Percentiles rank a stretch among this genome's conserved stretches.
These are phyloP conservation scores for Bombardia bombarda DNA, from an alignment of 495 filamentous ascomycete species.

Conservation along the genomic window DNA sequence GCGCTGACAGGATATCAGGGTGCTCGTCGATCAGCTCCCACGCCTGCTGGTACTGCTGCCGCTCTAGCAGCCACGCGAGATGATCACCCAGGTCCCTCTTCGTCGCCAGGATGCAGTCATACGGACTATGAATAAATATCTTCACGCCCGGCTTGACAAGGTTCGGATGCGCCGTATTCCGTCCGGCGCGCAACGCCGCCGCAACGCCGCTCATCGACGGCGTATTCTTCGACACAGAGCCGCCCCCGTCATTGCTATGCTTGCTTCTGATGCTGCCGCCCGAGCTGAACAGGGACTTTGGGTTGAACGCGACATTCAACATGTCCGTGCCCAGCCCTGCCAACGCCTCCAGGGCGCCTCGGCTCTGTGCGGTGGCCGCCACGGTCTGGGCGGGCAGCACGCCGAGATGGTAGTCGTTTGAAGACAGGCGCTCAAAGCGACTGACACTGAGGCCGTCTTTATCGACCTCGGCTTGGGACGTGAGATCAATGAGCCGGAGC, in stretches of 20 bases:
- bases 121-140: constrained; percentile 93
- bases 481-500: constrained; percentile 80
- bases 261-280: constrained; percentile 73
- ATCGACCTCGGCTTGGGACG: constrained; percentile 65
- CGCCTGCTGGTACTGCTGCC: constrained; percentile 68
- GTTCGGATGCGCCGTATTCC: constrained; percentile 33
- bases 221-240: constrained; percentile 21
- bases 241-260: constrained; percentile 45
- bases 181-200: constrained; percentile 15
- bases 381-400: constrained; percentile 68
- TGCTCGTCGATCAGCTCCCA: constrained; percentile 84
- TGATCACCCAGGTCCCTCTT: constrained; percentile 80
- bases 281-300: constrained; percentile 76
- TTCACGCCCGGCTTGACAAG: constrained; percentile 65
- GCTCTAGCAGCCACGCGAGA: constrained; percentile 73
- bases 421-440: constrained; percentile 76
- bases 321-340: constrained; percentile 50
- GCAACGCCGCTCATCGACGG: constrained; percentile 8
- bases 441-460: constrained; percentile 76
- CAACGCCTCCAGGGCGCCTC: constrained; percentile 60
- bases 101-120: constrained; percentile 83
- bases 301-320: constrained; percentile 79
- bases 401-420: constrained; percentile 85
- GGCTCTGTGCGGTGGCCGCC: constrained; percentile 53
- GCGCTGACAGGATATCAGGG: constrained; percentile 56